Conservation (phyloP, 2,329 filamentous ascomycete species). For the Aspergillus sp. region DNA sequence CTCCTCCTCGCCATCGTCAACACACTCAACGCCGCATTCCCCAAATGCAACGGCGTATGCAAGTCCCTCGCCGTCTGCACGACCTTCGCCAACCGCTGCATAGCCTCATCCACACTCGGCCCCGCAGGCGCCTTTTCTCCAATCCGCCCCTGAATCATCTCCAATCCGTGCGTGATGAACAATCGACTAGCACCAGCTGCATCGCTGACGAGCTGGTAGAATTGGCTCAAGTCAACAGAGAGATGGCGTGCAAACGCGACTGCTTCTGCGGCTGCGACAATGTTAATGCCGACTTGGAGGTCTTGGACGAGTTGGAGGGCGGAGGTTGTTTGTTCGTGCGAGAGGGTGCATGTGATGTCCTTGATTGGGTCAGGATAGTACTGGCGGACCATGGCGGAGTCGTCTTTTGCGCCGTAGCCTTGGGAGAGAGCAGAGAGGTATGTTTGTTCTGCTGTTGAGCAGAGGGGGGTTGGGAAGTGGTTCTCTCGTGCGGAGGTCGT, state of each 20-base stretch:
- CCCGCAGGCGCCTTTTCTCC: constrained; percentile 22
- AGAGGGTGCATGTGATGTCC: constrained; percentile 29
- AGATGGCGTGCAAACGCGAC: constrained; percentile 44
- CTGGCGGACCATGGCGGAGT: constrained; percentile 53
- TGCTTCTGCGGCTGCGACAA: constrained; percentile 46
- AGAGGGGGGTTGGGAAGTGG: constrained; percentile 58
- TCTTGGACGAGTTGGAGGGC: constrained; percentile 39
- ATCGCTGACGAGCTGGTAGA: constrained; percentile 44
- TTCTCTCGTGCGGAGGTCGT: constrained; percentile 58
- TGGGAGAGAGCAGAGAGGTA: constrained; percentile 57
- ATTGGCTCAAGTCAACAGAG: constrained; percentile 40
- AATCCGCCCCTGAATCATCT: constrained; percentile 30
- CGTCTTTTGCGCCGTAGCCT: constrained; percentile 53
- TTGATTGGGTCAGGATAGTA: constrained; percentile 42
- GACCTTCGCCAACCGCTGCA: constrained; percentile 33
- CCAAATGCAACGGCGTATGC: constrained; percentile 34
- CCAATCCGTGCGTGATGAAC: constrained; percentile 36
- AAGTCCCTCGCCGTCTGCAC: constrained; percentile 39
- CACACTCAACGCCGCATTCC: constrained; percentile 32
- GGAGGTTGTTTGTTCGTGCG: constrained; percentile 26
- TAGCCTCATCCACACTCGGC: constrained; percentile 34
- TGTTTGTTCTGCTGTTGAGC: constrained; percentile 59
- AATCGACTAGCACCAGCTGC: constrained; percentile 44
- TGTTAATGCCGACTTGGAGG: constrained; percentile 43
- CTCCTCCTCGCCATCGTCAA: constrained; percentile 26